These are phyloP conservation scores for Clavispora phyllophila DNA, from an alignment of 805 yeast species.

Conservation along the genomic window DNA sequence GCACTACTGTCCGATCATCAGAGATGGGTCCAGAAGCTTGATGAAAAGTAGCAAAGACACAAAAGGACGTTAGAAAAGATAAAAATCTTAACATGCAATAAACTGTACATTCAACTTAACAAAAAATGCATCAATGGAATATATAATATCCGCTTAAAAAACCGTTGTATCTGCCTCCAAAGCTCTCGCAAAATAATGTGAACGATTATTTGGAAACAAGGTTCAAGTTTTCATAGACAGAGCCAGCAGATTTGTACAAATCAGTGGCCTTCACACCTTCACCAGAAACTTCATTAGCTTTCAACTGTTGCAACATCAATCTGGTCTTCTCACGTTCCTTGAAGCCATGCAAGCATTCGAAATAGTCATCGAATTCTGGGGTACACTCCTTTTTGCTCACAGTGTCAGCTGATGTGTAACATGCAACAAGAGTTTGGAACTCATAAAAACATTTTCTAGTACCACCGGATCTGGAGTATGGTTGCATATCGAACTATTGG, in stretches of 20 bases:
- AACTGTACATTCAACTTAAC: neutral
- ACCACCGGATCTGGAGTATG: conserved; percentile 44
- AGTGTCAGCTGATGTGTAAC: conserved; percentile 43
- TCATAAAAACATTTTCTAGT: conserved; percentile 46
- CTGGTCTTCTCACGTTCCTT: conserved; percentile 43
- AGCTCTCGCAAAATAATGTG: neutral
- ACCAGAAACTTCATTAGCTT: conserved; percentile 37
- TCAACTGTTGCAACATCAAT: conserved; percentile 42
- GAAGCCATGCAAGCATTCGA: conserved; percentile 43
- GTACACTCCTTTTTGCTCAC: conserved; percentile 36
- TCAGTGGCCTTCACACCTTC: conserved; percentile 40
- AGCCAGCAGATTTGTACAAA: conserved; percentile 37
- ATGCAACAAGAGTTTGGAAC: conserved; percentile 40
- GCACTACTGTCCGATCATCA: conserved; percentile 81
- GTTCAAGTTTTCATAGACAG: conserved; percentile 40
- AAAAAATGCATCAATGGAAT: neutral
- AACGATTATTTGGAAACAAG: conserved; percentile 19
- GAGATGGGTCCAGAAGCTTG: conserved; percentile 51
- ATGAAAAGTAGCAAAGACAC: conserved; percentile 33
- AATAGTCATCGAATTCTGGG: conserved; percentile 42
- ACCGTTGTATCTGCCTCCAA: neutral
- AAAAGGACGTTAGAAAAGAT: neutral
- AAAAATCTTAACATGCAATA: neutral
- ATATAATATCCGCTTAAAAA: neutral
- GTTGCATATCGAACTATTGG: conserved; percentile 29